phyloP scores from a whole-genome alignment of 2,329 filamentous ascomycete genomes.

The Verticillium zaregamsianum region DNA sequence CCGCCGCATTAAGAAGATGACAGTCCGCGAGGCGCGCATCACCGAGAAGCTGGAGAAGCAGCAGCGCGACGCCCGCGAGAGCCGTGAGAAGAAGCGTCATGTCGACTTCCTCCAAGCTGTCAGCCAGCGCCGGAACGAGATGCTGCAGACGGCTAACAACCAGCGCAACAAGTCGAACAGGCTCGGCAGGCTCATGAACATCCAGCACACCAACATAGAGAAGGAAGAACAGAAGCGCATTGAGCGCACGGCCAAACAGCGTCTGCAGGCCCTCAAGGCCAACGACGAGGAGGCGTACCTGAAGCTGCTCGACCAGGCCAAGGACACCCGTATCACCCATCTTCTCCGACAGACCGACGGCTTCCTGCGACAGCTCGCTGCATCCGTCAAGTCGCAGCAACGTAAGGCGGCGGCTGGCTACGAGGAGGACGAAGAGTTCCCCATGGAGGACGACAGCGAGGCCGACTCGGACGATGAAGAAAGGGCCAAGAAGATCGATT shows the following conservation, averaged over 20 bases:
- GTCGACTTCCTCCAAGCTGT: constrained; percentile 87
- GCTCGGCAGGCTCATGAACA: constrained; percentile 82
- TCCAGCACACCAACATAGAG: constrained; percentile 92
- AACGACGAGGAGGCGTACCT: constrained; percentile 99
- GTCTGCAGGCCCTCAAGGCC: constrained; percentile 96
- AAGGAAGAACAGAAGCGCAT: constrained; percentile 99
- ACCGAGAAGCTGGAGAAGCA: constrained; percentile 99
- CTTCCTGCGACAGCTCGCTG: constrained; percentile 92
- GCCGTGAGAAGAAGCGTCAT: constrained; percentile 97
- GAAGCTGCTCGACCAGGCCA: constrained; percentile 95
- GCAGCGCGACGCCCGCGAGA: constrained; percentile 92
- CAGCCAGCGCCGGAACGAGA: constrained; percentile 73
- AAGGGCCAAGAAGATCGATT: constrained; percentile 81
- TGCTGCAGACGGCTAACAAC: constrained; percentile 61
- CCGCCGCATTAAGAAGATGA: constrained; percentile 95
- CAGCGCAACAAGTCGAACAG: constrained; percentile 77
- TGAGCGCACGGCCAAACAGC: constrained; percentile 96
- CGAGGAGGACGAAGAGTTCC: constrained; percentile 41
- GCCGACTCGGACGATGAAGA: constrained; percentile 65
- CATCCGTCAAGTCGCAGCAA: constrained; percentile 92
- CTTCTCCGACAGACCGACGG: constrained; percentile 95
- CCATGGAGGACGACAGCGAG: constrained; percentile 60
- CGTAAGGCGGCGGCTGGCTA: constrained; percentile 76
- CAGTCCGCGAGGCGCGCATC: constrained; percentile 87
- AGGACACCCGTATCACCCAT: constrained; percentile 98